These are phyloP conservation scores for Kurtzmaniella cleridarum DNA, from an alignment of 805 yeast species.

Conservation along the genomic window DNA sequence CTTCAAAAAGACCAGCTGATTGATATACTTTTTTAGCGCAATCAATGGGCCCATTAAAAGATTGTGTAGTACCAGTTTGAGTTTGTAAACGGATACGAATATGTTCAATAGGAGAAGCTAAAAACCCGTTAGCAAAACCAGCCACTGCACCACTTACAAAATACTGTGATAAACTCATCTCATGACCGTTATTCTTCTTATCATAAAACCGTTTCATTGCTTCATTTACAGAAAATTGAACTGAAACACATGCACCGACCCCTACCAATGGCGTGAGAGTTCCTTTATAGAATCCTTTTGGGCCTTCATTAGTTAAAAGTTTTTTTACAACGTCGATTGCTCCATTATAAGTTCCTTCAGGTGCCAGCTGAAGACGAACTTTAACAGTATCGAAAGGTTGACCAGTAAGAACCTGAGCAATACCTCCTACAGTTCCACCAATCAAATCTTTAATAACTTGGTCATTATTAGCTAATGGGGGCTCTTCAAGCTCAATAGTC, in stretches of 20 bases:
- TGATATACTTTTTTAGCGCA: slow-evolving; percentile 54
- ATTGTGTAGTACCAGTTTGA: slow-evolving; percentile 53
- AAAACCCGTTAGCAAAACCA: slow-evolving; percentile 81
- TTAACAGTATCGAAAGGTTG: slow-evolving; percentile 96
- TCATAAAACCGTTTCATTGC: slow-evolving; percentile 79
- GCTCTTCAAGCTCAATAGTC: slow-evolving; percentile 42
- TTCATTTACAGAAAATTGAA: slow-evolving; percentile 94
- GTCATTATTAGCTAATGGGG: slow-evolving; percentile 27
- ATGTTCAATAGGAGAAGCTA: slow-evolving; percentile 94
- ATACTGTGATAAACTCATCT: slow-evolving; percentile 58
- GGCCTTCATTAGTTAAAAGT: slow-evolving; percentile 46
- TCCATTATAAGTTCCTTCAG: slow-evolving; percentile 67
- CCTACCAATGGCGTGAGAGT: slow-evolving; percentile 43
- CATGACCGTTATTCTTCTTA: slow-evolving; percentile 37
- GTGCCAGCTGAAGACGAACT: slow-evolving; percentile 85
- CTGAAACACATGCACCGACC: slow-evolving; percentile 95
- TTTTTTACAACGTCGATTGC: slow-evolving; percentile 73
- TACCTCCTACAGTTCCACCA: slow-evolving; percentile 94
- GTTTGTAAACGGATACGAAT: slow-evolving; percentile 92
- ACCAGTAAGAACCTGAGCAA: slow-evolving; percentile 92
- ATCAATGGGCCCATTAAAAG: slow-evolving; percentile 69
- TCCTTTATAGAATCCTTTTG: slow-evolving; percentile 40
- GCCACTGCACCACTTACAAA: slow-evolving; percentile 86
- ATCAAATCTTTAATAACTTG: slow-evolving; percentile 70
- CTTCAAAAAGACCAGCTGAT: slow-evolving; percentile 46